phyloP scores from a whole-genome alignment of 768 basidiomycete species.

The Leccinum sublutescens region DNA sequence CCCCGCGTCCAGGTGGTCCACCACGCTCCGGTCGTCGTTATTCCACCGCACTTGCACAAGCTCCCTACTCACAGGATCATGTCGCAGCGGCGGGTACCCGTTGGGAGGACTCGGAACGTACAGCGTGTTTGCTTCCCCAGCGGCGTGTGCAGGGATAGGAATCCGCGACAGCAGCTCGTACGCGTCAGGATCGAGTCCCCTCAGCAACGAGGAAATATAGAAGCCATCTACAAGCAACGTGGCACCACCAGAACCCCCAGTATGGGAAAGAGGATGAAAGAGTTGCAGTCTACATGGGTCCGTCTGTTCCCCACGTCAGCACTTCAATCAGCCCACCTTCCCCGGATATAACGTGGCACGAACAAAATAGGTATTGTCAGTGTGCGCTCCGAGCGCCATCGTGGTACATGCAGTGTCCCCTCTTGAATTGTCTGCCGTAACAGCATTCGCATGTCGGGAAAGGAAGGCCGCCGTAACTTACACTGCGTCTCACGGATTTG shows the following conservation, averaged over 20 bases:
- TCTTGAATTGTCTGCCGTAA: conserved; percentile 85
- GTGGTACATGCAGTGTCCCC: conserved; percentile 96
- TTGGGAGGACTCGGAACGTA: conserved; percentile 56
- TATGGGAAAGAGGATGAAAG: conserved; percentile 88
- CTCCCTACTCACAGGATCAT: conserved; percentile 57
- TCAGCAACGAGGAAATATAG: conserved; percentile 80
- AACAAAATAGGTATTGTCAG: conserved; percentile 61
- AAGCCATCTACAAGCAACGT: conserved; percentile 96
- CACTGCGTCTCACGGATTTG: conserved; percentile 85
- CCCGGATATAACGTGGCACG: conserved; percentile 7
- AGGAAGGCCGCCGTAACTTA: conserved; percentile 18
- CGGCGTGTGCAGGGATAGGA: conserved; percentile 81
- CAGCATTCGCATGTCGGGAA: conserved; percentile 12
- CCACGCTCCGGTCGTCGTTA: conserved; percentile 86
- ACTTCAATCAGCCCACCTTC: conserved; percentile 12
- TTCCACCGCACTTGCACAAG: conserved; percentile 89
- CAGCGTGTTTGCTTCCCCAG: conserved; percentile 63
- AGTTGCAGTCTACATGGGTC: conserved; percentile 95
- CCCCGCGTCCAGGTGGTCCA: conserved; percentile 56
- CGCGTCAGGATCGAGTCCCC: conserved; percentile 64
- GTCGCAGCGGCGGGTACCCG: conserved; percentile 70
- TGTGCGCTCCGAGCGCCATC: conserved; percentile 82
- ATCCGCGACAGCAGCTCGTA: conserved; percentile 69
- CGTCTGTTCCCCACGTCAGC: conserved; percentile 46
- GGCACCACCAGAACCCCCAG: conserved; percentile 77